Evolutionary conservation across 805 yeast species (phyloP).

Genomic region (Isabelozyma gotoi): DNA sequence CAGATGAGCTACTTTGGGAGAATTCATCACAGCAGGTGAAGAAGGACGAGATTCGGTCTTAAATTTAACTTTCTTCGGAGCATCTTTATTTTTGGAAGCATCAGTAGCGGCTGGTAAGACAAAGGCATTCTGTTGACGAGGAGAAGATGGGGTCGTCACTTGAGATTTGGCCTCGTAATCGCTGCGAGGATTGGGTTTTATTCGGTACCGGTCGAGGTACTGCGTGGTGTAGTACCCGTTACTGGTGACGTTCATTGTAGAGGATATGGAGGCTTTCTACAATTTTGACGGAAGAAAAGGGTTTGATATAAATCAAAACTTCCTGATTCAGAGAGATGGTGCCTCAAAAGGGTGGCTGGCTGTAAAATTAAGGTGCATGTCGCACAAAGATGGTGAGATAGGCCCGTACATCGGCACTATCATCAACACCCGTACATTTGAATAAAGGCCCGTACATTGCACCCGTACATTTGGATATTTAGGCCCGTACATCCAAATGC

Average conservation of each 20-base stretch:
- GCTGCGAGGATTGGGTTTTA: slow-evolving; percentile 3
- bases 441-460: neutral
- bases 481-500: too few relatives aligned
- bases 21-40: neutral
- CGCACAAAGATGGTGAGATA: neutral
- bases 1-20: too few relatives aligned
- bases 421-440: neutral
- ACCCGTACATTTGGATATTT: neutral
- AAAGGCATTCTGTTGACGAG: too few relatives aligned
- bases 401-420: neutral
- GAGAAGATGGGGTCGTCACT: neutral
- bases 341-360: neutral
- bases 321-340: slow-evolving; percentile 1
- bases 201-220: slow-evolving; percentile 25
- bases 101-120: too few relatives aligned
- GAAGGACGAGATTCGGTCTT: neutral
- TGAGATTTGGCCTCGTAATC: slow-evolving; percentile 1
- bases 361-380: neutral
- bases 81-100: neutral
- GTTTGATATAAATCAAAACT: neutral
- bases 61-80: neutral
- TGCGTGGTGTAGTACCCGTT: slow-evolving; percentile 40
- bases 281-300: neutral
- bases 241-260: slow-evolving; percentile 38
- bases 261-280: neutral